These are phyloP conservation scores for Colletotrichum sp. DNA, from an alignment of 2,329 filamentous ascomycete species.

Conservation along the genomic window DNA sequence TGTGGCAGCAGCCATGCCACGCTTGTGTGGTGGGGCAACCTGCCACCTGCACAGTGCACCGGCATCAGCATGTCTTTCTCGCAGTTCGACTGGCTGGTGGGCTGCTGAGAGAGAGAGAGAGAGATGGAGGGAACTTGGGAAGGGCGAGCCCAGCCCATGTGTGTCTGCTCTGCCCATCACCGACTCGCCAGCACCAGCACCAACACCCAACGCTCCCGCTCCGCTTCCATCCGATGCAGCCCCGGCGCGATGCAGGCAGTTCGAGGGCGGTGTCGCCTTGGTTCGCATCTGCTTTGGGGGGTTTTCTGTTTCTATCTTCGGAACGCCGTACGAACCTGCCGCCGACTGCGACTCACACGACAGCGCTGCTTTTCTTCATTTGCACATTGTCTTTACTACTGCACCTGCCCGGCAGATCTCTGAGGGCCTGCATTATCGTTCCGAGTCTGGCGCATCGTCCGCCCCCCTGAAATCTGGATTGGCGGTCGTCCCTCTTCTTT, in stretches of 20 bases:
- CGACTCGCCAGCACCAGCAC: neutral
- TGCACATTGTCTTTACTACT: neutral
- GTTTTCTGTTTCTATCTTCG: neutral
- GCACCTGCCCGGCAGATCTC: neutral
- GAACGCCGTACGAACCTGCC: neutral
- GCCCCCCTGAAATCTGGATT: neutral
- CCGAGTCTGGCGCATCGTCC: neutral
- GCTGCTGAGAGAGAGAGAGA: neutral
- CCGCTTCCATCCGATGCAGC: neutral
- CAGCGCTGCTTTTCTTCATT: neutral
- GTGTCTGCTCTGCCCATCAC: neutral
- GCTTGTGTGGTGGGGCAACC: slow-evolving; percentile 1
- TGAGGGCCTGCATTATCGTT: neutral
- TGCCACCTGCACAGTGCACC: slow-evolving; percentile 3
- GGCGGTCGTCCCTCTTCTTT: neutral
- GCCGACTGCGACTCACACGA: neutral
- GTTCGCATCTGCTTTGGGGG: neutral
- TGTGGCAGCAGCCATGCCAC: slow-evolving; percentile 11
- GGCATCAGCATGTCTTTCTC: neutral
- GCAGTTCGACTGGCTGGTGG: neutral
- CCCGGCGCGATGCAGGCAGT: neutral
- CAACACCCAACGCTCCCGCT: neutral
- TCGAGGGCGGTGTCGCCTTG: neutral
- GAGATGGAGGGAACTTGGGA: neutral
- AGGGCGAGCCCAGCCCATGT: neutral